Base-by-base conservation (phyloP, 2,329 filamentous ascomycete species). In the Aspergillus vadensis region DNA sequence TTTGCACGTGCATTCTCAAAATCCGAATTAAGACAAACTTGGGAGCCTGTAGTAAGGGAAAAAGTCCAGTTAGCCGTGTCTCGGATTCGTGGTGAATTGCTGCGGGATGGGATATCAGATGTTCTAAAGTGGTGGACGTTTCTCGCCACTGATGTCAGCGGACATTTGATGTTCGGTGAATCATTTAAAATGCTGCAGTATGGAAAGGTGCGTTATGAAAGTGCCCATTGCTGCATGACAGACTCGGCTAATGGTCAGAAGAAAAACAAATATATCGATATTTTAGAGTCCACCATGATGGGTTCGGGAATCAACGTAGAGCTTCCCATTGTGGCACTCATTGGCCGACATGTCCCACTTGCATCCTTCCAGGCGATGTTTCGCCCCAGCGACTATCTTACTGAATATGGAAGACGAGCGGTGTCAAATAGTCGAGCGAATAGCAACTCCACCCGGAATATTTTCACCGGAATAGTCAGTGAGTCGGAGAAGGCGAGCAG, bases 81-180 rank as follows among this genome's bases (percentile, higher is more conserved):
- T 4, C 73, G 71, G 54, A 83, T 84, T 36, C 70, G 63, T 0
- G 80, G 41, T 12, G 19, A 44, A 14, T 44, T 44, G 41, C n/a
- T 44, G 19, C 4, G 19, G 19, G 21, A 19, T 7, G 19, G 41
- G 14, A 23, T 0, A 15, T 44, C 41, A 10, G 41, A 85, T 61
- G 67, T 84, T 0, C 70, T 77, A 47, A 83, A 83, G 59, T 85
- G 82, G 82, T 81, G 74, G 69, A 71, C 77, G 5, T 83, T 82
- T 54, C 76, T 83, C 72, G 71, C 81, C 0, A 82, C 81, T 0
- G 83, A 85, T 65, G 70, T 82, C 0, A 81, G 83, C 52, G 80
- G 76, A 0, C 74, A 83, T 52, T 68, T 85, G 8, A 78, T 74
- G 2, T 85, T 85, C 67, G 82, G 83, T 0, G 78, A 83, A 39